Percentiles rank a stretch among this genome's conserved stretches.
Evolutionary conservation across 2,329 filamentous ascomycete species (phyloP).

Genomic region (Stenocarpella maydis): DNA sequence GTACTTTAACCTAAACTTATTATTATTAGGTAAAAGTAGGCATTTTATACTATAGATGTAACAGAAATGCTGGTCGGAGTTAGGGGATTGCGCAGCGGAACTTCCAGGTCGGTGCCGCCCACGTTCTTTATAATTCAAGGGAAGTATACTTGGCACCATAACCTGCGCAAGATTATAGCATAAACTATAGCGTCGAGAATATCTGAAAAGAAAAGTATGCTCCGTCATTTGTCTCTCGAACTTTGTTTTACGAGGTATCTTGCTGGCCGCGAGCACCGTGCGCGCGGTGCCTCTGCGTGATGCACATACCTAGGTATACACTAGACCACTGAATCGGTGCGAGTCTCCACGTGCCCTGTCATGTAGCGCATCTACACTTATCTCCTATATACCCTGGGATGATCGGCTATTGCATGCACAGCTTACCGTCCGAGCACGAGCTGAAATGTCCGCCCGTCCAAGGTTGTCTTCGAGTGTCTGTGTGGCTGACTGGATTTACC

Average conservation of each 20-base stretch:
- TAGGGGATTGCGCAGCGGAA: no score
- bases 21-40: no score
- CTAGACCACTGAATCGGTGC: not conserved
- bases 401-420: not conserved
- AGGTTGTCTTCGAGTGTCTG: not conserved
- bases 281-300: not conserved
- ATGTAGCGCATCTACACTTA: not conserved
- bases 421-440: not conserved
- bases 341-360: not conserved
- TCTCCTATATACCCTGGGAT: not conserved
- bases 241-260: not conserved
- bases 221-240: not conserved
- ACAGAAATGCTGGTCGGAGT: no score
- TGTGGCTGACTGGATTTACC: not conserved
- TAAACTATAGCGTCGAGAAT: not conserved
- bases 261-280: not conserved
- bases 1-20: no score
- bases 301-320: no score
- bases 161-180: not conserved
- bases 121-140: no score
- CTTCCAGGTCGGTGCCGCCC: no score
- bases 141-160: no score
- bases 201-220: not conserved
- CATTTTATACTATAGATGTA: no score
- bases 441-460: slow-evolving; percentile 4